Base-by-base conservation (phyloP, 2,329 filamentous ascomycete species). In the Xylariaceae sp. region DNA sequence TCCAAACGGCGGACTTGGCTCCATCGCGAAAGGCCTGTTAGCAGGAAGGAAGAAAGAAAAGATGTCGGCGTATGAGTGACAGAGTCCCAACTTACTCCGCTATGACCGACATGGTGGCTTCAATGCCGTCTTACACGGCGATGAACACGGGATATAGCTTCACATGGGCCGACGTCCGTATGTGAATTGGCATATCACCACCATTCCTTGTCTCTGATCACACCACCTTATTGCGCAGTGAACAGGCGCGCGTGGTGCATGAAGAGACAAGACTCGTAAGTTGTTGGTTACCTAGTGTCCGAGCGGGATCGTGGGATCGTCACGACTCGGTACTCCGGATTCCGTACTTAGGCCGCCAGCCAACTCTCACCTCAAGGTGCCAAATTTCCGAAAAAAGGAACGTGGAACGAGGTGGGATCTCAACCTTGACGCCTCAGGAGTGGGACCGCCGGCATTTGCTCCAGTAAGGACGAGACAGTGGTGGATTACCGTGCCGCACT, bases 1-100 rank as follows among this genome's bases (percentile, higher is more conserved):
- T 88, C 85, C 59, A 88, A 76, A 62, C 81, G 81, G 69, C 83
- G 82, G 62, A 88, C 80, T 73, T 86, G 84, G 70, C 65, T 66
- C 56, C 23, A 51, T 54, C 30, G 55, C 53, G 34, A 51, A 41
- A 55, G 1, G 35, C 48, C 6, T 56, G 57, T 61, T 52, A 63
- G 63, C 47, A 58, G 57, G 23, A 60, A 57, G 35, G 53, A 57
- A 9, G 52, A 59, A 44, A 57, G 18, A 41, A 41, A 41, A 13
- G 11, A 41, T 8, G 37, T 13, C 37, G 9, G 37, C 37, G 37
- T 13, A 41, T 41, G 37, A 34, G 15, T 53, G 53, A 23, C 3
- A 65, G 58, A 63, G 61, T 56, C 58, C 65, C 51, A 51, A 77
- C 78, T 69, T 68, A 81, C 78, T 80, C 78, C 64, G 74, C 73